Conservation (phyloP, 2,329 filamentous ascomycete genomes). For the Sporothrix variecibatus region DNA sequence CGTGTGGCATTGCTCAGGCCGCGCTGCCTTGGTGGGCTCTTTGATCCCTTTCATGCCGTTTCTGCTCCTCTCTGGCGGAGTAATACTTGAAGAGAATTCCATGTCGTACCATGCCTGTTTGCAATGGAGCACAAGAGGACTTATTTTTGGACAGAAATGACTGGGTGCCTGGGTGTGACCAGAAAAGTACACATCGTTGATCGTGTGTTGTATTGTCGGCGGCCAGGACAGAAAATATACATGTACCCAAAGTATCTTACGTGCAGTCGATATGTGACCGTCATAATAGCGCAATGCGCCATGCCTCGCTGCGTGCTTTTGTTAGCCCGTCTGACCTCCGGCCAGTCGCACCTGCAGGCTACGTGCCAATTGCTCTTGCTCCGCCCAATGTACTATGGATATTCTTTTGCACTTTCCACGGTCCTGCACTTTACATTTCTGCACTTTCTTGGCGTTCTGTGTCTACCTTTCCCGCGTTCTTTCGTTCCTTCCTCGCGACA, state of each 20-base stretch:
- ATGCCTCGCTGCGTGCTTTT: slow-evolving; percentile 16
- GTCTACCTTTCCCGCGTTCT: not conserved
- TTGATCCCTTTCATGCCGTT: no score
- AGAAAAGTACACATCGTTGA: not conserved
- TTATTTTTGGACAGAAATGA: not conserved
- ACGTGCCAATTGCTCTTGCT: slow-evolving; percentile 11
- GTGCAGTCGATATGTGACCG: not conserved
- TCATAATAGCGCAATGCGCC: slow-evolving; percentile 9
- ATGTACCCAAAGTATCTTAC: not conserved
- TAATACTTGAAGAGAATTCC: not conserved
- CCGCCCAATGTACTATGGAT: not conserved
- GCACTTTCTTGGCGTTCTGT: slow-evolving; percentile 7
- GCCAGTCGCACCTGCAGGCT: not conserved
- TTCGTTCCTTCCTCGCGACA: not conserved
- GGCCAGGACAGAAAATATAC: not conserved
- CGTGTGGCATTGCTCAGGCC: not conserved
- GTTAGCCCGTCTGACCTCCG: not conserved
- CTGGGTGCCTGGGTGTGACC: not conserved
- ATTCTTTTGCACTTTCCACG: not conserved
- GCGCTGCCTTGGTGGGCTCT: not conserved
- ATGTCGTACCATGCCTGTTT: not conserved
- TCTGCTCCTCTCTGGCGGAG: not conserved
- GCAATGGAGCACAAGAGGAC: not conserved
- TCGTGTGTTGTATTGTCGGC: not conserved
- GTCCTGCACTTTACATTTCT: not conserved